These are phyloP conservation scores for Eutrema yunnanense DNA, from an alignment of 345 rosid genomes.

Conservation along the genomic window DNA sequence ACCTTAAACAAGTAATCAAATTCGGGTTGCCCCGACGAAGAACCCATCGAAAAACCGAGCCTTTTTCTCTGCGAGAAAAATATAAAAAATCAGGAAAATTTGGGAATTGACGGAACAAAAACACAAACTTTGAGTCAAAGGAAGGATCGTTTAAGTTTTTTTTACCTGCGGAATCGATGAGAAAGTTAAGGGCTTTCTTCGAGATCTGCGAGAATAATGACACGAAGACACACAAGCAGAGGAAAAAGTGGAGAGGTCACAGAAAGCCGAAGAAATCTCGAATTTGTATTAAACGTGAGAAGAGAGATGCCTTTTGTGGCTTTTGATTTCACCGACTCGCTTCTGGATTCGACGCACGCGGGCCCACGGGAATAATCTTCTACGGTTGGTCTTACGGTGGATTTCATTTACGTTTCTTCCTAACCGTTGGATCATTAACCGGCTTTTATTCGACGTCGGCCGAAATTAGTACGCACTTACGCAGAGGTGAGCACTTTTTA, in stretches of 20 bases:
- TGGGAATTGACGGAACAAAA: not conserved
- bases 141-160: not conserved
- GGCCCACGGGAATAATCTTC: not conserved
- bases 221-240: not conserved
- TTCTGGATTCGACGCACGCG: not conserved
- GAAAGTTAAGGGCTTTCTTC: not conserved
- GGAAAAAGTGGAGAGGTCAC: slow-evolving; percentile 15
- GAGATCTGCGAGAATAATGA: slow-evolving; percentile 20
- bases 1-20: slow-evolving; percentile 73
- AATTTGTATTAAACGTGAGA: not conserved
- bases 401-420: not conserved
- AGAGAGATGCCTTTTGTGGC: not conserved
- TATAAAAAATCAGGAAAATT: too few relatives aligned
- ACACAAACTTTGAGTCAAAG: slow-evolving; percentile 6
- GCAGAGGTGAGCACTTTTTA: too few relatives aligned
- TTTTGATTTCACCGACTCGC: slow-evolving; percentile 8
- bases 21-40: slow-evolving; percentile 56
- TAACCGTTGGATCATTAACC: not conserved
- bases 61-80: not conserved
- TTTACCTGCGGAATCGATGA: not conserved
- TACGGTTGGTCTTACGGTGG: not conserved
- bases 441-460: not conserved
- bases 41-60: slow-evolving; percentile 37
- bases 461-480: not conserved
- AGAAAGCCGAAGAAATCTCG: slow-evolving; percentile 6